Conservation (phyloP, 1,284 basidiomycete genomes). For the Rhizoctonia solani region DNA sequence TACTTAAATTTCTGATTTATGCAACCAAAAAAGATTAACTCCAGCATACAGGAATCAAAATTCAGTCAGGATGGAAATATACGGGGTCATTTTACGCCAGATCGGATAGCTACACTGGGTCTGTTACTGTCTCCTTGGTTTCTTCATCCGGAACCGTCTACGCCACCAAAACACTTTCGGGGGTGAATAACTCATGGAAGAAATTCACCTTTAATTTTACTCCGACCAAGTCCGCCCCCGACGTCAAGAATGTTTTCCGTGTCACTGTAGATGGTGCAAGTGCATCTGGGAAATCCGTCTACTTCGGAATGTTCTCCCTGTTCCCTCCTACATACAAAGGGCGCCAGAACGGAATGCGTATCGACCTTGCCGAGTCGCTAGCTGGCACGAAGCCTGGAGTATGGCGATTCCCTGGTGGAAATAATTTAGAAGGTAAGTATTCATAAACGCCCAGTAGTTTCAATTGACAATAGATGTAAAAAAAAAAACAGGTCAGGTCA, state of each 20-base stretch:
- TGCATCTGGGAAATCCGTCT: conserved; percentile 52
- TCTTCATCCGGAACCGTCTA: conserved; percentile 34
- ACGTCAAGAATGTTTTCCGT: conserved; percentile 56
- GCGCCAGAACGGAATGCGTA: conserved; percentile 60
- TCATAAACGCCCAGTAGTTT: no score
- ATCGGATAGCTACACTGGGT: conserved; percentile 52
- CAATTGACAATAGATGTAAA: neutral
- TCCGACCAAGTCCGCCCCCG: conserved; percentile 49
- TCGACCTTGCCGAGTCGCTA: conserved; percentile 66
- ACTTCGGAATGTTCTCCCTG: conserved; percentile 68
- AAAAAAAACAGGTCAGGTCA: conserved; percentile 42
- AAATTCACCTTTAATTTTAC: conserved; percentile 55
- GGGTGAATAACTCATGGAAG: conserved; percentile 50
- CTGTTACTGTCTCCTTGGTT: conserved; percentile 44
- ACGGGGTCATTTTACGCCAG: conserved; percentile 67
- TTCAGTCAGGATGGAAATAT: conserved; percentile 61
- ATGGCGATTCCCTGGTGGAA: conserved; percentile 69
- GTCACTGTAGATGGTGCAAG: conserved; percentile 53
- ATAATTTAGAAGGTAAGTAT: conserved; percentile 52
- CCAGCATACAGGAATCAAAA: conserved; percentile 57
- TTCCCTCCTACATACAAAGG: conserved; percentile 74
- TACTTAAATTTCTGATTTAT: neutral
- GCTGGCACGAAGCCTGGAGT: conserved; percentile 65
- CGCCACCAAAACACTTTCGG: conserved; percentile 19
- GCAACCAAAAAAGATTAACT: no score